phyloP scores from a whole-genome alignment of 1,284 basidiomycete species.

The Rhizopogon parksii region DNA sequence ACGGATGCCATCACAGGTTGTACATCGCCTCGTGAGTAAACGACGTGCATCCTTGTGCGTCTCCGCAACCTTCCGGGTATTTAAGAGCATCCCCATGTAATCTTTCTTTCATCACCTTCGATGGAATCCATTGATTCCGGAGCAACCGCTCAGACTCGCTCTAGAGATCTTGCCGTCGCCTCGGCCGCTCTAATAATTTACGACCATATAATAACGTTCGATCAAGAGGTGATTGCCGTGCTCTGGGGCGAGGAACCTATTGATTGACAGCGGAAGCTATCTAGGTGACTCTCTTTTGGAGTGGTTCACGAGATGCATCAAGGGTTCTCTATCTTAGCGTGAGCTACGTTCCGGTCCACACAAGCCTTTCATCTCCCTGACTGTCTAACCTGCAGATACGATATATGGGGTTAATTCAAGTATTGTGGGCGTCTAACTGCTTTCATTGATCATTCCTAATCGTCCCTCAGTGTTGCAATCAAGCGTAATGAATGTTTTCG shows the following conservation, averaged over 20 bases:
- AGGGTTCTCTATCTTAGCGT: slow-evolving; percentile 9
- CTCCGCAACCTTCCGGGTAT: not conserved
- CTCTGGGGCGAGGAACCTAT: not conserved
- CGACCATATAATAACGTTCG: slow-evolving; percentile 9
- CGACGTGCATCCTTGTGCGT: no score
- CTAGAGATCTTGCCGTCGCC: not conserved
- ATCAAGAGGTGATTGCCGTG: slow-evolving; percentile 4
- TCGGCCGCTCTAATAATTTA: slow-evolving; percentile 7
- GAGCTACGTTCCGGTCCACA: not conserved
- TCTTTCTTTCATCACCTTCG: not conserved
- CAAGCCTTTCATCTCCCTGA: not conserved
- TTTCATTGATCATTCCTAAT: not conserved
- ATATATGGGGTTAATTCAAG: not conserved
- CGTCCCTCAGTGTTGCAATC: slow-evolving; percentile 2
- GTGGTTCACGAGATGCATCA: not conserved
- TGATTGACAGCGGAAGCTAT: not conserved
- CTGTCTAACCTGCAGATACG: slow-evolving; percentile 5
- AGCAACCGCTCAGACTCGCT: not conserved
- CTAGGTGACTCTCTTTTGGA: slow-evolving; percentile 9
- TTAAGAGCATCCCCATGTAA: not conserved
- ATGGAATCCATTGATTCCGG: no score
- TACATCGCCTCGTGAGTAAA: no score
- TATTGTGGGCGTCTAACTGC: not conserved
- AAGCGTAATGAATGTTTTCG: not conserved
- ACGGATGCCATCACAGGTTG: no score